Evolutionary conservation across 2,329 filamentous ascomycete species (phyloP).

Genomic region (Pyrenophora graminea): DNA sequence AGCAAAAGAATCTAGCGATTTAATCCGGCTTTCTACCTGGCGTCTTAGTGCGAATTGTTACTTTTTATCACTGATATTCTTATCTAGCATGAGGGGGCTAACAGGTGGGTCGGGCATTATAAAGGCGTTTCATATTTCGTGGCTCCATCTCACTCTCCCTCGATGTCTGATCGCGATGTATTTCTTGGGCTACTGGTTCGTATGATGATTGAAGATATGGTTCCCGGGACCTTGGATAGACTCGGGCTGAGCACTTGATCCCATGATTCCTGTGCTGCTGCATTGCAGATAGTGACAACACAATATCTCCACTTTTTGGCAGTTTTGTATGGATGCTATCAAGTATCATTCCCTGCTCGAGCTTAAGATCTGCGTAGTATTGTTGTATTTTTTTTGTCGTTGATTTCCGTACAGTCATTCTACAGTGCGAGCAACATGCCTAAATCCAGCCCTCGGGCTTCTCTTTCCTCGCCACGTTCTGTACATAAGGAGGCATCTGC

Average conservation of each 20-base stretch:
- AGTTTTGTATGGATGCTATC: too few species aligned
- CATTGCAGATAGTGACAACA: background rate
- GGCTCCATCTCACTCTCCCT: background rate
- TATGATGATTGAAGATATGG: slow-evolving; percentile 3
- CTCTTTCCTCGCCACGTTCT: background rate
- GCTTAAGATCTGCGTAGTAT: too few species aligned
- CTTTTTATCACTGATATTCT: background rate
- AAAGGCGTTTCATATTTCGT: slow-evolving; percentile 4
- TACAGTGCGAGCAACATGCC: too few species aligned
- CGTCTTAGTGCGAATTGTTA: background rate
- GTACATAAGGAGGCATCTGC: background rate
- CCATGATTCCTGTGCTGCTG: background rate
- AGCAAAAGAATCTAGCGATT: background rate
- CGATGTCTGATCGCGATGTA: background rate
- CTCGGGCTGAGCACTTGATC: slow-evolving; percentile 8
- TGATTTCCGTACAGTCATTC: too few species aligned
- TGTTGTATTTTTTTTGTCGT: too few species aligned
- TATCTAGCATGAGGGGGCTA: background rate
- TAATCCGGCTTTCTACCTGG: background rate
- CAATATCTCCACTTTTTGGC: background rate
- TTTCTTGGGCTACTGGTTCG: background rate
- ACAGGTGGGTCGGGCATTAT: slow-evolving; percentile 3
- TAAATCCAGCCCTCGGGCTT: too few species aligned
- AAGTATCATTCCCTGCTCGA: too few species aligned
- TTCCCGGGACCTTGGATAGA: slow-evolving; percentile 5